Base-by-base conservation (phyloP, 1,139 yeast genomes). In the Hansenula sp. region DNA sequence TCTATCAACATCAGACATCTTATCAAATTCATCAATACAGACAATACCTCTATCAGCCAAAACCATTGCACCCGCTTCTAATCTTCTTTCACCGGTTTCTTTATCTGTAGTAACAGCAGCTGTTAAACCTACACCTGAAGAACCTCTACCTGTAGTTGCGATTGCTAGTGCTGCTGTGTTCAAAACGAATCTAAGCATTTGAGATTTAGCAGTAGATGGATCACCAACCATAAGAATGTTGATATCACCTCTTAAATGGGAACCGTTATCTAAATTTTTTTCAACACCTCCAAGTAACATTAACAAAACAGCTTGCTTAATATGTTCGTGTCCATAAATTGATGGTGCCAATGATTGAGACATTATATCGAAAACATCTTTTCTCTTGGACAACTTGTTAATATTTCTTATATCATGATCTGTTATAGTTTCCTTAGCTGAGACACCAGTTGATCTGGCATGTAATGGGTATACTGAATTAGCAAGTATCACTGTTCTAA, bases 1-100 rank as follows among this genome's bases (percentile, higher is more conserved):
- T 62, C 98, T 77, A 66, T 92, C 99, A 25, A 82, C 77, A 61
- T 94, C 98, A 46, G 88, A 82, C 99, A 92, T 92, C 64, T 92
- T 92, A 68, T 92, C 98, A 59, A 92, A 92, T 69, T 92, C 98
- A 72, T 92, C 98, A 59, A 92, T 94, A 75, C 98, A 92, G 34
- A 92, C 97, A 46, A 94, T 75, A 50, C 99, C 99, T 52, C 97
- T 73, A 64, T 92, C 98, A 11, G 97, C 99, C 48, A 94, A 70
- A 35, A 92, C 98, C 98, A 92, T 92, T 3, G 99, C 99, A 72
- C 99, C 99, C 1, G 98, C 99, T 65, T 94, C 98, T 50, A 92
- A 70, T 54, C 96, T 76, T 59, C 97, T 75, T 67, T 92, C 99
- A 40, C 98, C 98, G 1, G 98, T 92, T 63, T 92, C 98, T 56